These are phyloP conservation scores for Chrysanthemum seticuspe DNA, from an alignment of 129 eudicot species.

Conservation along the genomic window DNA sequence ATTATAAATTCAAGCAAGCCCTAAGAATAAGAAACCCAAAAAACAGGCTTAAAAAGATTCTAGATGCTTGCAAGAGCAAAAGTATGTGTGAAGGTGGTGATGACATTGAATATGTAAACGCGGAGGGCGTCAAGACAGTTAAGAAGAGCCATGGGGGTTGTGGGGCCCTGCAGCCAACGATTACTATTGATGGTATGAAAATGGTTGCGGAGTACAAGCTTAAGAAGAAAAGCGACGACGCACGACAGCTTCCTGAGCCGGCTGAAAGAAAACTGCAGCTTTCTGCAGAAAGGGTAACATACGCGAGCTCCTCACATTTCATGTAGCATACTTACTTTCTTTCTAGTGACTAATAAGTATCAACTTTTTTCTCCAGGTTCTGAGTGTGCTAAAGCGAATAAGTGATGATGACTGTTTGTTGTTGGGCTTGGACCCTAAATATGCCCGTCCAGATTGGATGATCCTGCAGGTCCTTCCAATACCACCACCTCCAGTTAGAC, in stretches of 20 bases:
- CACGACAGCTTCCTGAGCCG: slow-evolving; percentile 89
- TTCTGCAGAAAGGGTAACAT: slow-evolving; percentile 78
- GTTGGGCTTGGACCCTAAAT: slow-evolving; percentile 83
- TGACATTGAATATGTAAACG: slow-evolving; percentile 73
- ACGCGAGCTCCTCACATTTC: slow-evolving; percentile 7
- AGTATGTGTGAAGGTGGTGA: slow-evolving; percentile 91
- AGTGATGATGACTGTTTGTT: slow-evolving; percentile 86
- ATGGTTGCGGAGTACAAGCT: slow-evolving; percentile 86
- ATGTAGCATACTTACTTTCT: slow-evolving; percentile 28
- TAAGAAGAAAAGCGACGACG: slow-evolving; percentile 84
- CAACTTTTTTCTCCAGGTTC: slow-evolving; percentile 49
- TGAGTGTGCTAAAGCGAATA: slow-evolving; percentile 71
- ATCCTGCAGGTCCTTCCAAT: slow-evolving; percentile 92
- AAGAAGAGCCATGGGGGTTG: slow-evolving; percentile 92
- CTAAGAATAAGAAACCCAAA: slow-evolving; percentile 83
- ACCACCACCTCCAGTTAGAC: slow-evolving; percentile 99
- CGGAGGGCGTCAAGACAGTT: slow-evolving; percentile 64
- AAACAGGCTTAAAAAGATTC: slow-evolving; percentile 73
- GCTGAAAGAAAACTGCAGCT: slow-evolving; percentile 87
- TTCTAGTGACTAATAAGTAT: slow-evolving; percentile 7
- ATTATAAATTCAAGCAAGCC: slow-evolving; percentile 91
- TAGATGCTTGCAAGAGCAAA: slow-evolving; percentile 87
- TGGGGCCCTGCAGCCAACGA: slow-evolving; percentile 95
- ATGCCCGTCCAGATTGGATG: slow-evolving; percentile 99
- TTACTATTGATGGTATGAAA: slow-evolving; percentile 89